phyloP scores from a whole-genome alignment of 176 grass and related monocot species.

The Stipa capillata region DNA sequence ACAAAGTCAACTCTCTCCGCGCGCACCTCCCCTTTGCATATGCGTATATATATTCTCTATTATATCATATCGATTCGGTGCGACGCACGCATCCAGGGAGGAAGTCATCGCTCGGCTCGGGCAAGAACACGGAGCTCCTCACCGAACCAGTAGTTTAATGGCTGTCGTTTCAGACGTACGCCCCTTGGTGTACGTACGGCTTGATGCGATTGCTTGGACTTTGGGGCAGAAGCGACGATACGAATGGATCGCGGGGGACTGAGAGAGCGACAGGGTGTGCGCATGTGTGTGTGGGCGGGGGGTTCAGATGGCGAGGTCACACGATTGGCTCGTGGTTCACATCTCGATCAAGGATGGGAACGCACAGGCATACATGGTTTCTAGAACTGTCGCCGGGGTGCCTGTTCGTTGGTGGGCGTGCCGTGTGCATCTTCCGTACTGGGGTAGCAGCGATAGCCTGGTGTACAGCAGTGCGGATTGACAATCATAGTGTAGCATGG shows the following conservation, averaged over 20 bases:
- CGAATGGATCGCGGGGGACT: neutral
- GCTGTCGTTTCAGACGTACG: neutral
- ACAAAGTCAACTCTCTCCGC: conserved; percentile 14
- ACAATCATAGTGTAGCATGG: too few relatives aligned
- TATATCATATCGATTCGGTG: neutral
- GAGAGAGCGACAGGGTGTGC: too few relatives aligned
- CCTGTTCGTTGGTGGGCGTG: neutral
- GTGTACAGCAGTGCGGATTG: too few relatives aligned
- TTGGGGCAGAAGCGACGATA: neutral
- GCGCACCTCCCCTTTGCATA: neutral
- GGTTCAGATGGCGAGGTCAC: neutral
- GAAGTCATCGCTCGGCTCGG: neutral
- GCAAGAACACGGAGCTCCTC: neutral
- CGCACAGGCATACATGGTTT: neutral
- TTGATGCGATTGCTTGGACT: neutral
- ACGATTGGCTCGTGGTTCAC: neutral
- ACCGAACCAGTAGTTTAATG: neutral
- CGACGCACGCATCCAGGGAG: neutral
- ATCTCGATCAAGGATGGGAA: neutral
- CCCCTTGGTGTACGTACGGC: neutral
- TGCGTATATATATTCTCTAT: too few relatives aligned
- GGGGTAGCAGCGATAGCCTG: too few relatives aligned
- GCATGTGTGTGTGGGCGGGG: neutral
- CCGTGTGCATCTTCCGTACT: neutral
- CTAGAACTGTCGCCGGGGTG: too few relatives aligned